These are phyloP conservation scores for Fraxinus quadrangulata DNA, from an alignment of 257 asterid genomes.

Conservation along the genomic window DNA sequence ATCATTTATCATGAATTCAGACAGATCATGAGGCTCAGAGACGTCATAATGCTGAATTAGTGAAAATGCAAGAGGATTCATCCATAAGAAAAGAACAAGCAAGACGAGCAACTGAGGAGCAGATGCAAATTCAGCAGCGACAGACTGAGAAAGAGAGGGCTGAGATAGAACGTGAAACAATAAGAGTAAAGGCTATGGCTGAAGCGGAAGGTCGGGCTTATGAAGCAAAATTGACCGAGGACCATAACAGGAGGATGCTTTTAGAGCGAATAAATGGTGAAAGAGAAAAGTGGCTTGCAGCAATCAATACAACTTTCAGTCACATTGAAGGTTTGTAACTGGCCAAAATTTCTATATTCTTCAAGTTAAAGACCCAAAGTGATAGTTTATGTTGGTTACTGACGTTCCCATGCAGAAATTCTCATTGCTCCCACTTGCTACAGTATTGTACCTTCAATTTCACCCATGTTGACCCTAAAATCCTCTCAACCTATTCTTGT, in stretches of 20 bases:
- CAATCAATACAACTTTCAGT: constrained; percentile 85
- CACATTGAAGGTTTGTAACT: constrained; percentile 79
- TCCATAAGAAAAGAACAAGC: constrained; percentile 87
- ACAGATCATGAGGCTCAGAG: constrained; percentile 89
- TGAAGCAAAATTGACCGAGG: constrained; percentile 91
- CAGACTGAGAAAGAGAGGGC: constrained; percentile 97
- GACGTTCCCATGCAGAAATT: constrained; percentile 1
- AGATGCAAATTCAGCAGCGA: constrained; percentile 92
- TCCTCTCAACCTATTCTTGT: not conserved
- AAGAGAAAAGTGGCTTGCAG: constrained; percentile 99
- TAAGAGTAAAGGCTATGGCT: constrained; percentile 89
- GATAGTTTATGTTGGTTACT: constrained; percentile 6
- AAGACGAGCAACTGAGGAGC: constrained; percentile 92
- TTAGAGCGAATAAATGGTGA: constrained; percentile 79
- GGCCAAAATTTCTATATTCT: constrained; percentile 11
- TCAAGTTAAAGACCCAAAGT: not conserved
- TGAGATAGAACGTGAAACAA: constrained; percentile 88
- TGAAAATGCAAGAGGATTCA: constrained; percentile 92
- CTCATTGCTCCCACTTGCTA: constrained; percentile 1
- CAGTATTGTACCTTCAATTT: not conserved
- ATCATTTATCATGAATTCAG: constrained; percentile 53
- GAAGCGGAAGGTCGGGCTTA: constrained; percentile 97
- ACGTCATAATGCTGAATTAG: constrained; percentile 79
- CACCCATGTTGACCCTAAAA: not conserved
- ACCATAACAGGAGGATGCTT: constrained; percentile 85